Evolutionary conservation across 1,284 basidiomycete genomes (phyloP).

Genomic region (Leccinum angustisporum): DNA sequence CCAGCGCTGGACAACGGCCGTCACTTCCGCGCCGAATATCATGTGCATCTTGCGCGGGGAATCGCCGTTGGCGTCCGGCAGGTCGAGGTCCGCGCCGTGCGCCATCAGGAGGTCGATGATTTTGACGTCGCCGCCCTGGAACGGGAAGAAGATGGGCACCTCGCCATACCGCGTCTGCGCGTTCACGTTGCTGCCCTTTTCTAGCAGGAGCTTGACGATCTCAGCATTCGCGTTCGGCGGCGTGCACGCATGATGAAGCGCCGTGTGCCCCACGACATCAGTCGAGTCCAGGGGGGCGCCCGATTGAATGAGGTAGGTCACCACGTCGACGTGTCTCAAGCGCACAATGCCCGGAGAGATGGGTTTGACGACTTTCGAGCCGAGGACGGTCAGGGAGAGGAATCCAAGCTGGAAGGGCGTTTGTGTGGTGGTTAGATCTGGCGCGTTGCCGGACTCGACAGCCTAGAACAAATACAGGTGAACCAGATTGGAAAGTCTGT

Average conservation of each 20-base stretch:
- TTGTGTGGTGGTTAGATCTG: conserved; percentile 44
- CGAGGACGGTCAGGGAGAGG: conserved; percentile 42
- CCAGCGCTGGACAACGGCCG: conserved; percentile 49
- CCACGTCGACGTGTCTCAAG: conserved; percentile 36
- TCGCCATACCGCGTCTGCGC: conserved; percentile 48
- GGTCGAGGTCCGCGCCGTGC: conserved; percentile 45
- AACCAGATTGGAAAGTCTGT: neutral
- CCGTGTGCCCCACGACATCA: conserved; percentile 51
- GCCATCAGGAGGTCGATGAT: conserved; percentile 50
- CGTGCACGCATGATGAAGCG: conserved; percentile 47
- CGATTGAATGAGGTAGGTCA: conserved; percentile 43
- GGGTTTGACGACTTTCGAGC: conserved; percentile 40
- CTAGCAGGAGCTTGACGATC: conserved; percentile 41
- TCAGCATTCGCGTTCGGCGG: conserved; percentile 27
- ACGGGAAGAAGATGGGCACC: conserved; percentile 40
- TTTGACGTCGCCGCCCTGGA: conserved; percentile 36
- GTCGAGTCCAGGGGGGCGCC: conserved; percentile 43
- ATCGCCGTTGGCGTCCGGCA: conserved; percentile 47
- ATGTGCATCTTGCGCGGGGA: conserved; percentile 36
- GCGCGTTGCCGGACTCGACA: conserved; percentile 40
- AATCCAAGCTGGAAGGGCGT: conserved; percentile 51
- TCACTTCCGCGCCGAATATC: conserved; percentile 44
- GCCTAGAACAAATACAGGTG: conserved; percentile 28
- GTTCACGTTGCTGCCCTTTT: conserved; percentile 45
- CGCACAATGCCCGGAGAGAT: neutral